Evolutionary conservation across 2,329 filamentous ascomycete genomes (phyloP).

Genomic region (Talaromyces marneffei): DNA sequence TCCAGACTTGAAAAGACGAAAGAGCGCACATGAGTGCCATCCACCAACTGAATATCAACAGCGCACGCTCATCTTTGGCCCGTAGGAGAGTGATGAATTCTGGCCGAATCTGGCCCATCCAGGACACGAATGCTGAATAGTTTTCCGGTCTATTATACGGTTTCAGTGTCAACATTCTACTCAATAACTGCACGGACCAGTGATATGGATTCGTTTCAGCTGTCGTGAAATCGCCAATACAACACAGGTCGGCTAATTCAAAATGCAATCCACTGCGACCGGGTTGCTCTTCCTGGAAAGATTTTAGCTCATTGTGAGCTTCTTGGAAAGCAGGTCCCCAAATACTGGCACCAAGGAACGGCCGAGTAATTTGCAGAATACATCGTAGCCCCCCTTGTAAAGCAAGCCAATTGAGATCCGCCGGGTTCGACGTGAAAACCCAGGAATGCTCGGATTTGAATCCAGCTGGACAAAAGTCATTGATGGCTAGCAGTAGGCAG

Average conservation of each 20-base stretch:
- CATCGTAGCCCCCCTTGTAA: slow-evolving; percentile 32
- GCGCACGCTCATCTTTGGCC: slow-evolving; percentile 27
- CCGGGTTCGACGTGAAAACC: slow-evolving; percentile 29
- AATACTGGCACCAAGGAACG: slow-evolving; percentile 29
- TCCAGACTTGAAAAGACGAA: slow-evolving; percentile 21
- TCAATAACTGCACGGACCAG: slow-evolving; percentile 33
- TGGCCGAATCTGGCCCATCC: slow-evolving; percentile 31
- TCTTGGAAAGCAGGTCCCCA: slow-evolving; percentile 21
- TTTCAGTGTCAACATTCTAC: slow-evolving; percentile 27
- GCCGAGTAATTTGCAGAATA: slow-evolving; percentile 22
- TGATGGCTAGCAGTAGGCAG: slow-evolving; percentile 33
- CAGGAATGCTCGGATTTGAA: slow-evolving; percentile 31
- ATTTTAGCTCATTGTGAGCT: slow-evolving; percentile 14
- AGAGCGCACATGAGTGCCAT: slow-evolving; percentile 19
- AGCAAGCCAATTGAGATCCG: slow-evolving; percentile 32
- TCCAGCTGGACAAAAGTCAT: slow-evolving; percentile 29
- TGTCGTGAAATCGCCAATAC: slow-evolving; percentile 24
- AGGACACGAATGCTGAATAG: slow-evolving; percentile 25
- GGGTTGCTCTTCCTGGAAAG: slow-evolving; percentile 25
- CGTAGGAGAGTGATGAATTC: slow-evolving; percentile 26
- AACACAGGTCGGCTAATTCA: slow-evolving; percentile 31
- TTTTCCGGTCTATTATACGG: slow-evolving; percentile 17
- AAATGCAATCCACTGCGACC: slow-evolving; percentile 27
- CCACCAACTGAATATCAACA: slow-evolving; percentile 34
- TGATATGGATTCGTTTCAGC: slow-evolving; percentile 20